Percentiles rank a stretch among this genome's conserved stretches.
Conservation (phyloP, 305 asterid genomes). For the Solanum chacoense region DNA sequence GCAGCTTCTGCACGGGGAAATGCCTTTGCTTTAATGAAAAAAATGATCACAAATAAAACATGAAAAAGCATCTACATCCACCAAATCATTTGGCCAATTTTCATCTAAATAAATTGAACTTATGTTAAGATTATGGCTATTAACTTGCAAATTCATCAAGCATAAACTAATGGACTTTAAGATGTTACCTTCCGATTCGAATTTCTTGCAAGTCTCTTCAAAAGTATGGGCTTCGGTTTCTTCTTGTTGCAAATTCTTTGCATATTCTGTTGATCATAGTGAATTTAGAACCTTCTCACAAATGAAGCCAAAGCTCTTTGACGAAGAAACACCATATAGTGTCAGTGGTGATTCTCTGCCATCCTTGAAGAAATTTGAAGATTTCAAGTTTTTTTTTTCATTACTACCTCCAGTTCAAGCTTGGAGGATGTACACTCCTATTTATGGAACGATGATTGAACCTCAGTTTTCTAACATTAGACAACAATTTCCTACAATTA, state of each 20-base stretch:
- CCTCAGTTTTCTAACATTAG: not conserved
- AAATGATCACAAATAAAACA: not conserved
- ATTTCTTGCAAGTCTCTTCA: not conserved
- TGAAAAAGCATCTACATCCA: not conserved
- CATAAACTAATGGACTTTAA: not conserved
- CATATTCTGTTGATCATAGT: conserved; percentile 14
- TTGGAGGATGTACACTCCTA: not conserved
- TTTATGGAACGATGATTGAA: not conserved
- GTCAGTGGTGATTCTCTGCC: conserved; percentile 31
- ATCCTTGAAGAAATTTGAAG: conserved; percentile 44
- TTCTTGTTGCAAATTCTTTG: not conserved
- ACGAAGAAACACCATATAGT: conserved; percentile 37
- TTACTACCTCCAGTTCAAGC: not conserved
- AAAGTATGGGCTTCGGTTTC: not conserved
- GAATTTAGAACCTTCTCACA: conserved; percentile 42
- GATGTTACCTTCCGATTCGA: not conserved
- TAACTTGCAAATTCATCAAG: not conserved
- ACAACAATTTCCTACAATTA: not conserved
- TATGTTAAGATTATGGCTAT: not conserved
- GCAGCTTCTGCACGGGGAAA: not conserved
- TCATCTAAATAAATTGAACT: not conserved
- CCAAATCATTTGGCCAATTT: not conserved
- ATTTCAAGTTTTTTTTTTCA: conserved; percentile 4
- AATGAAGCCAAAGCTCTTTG: conserved; percentile 27
- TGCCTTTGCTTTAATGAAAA: not conserved